Base-by-base conservation (phyloP, 2,329 filamentous ascomycete genomes). In the Microcyclosporella mali region DNA sequence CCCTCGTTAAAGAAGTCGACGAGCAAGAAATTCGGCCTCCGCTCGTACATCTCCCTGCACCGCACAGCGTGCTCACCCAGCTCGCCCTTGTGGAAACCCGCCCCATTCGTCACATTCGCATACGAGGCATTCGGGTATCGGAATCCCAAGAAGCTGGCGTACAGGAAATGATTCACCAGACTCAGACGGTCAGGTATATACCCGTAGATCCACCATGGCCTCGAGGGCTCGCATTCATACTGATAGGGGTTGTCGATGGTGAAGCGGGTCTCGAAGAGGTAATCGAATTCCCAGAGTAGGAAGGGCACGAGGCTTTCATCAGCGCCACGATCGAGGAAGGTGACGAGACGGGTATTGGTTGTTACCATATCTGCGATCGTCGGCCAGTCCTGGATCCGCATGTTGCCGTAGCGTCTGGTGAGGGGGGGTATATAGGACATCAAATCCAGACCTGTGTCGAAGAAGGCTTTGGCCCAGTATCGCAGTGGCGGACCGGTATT, bases 371-470 rank as follows among this genome's bases (percentile, higher is more conserved):
- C 55, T 7, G 58, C 57, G 10, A 72, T 45, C 1, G 65, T 70
- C 11, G 70, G 70, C 70, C 70, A 72, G 37, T 61, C 51, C 11
- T 55, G 52, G 8, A 68, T 63, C 16, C 68, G 46, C 14, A 55
- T 56, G 35, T 52, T 47, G 16, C 53, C 52, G 27, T 58, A 52
- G 16, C 46, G 41, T 18, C 48, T 52, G 6, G 40, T 33, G 8
- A 33, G 16, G 2, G 56, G 49, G 1, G 70, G 69, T 2, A 65
- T 55, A 50, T 65, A 72, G 15, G 62, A 53, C 12, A 67, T 60
- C 41, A 71, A 61, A 19, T 71, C 61, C 18, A 74, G 70, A 12
- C 75, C 68, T 33, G 73, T 72, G 45, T 76, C 63, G 45, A 69
- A 71, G 56, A 77, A 78, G 18, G 65, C 62, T 50, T 76, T 59